Evolutionary conservation across 345 rosid species (phyloP), one percentile per base, ranked within the genome.

Genomic region (Salix koriyanagi): DNA sequence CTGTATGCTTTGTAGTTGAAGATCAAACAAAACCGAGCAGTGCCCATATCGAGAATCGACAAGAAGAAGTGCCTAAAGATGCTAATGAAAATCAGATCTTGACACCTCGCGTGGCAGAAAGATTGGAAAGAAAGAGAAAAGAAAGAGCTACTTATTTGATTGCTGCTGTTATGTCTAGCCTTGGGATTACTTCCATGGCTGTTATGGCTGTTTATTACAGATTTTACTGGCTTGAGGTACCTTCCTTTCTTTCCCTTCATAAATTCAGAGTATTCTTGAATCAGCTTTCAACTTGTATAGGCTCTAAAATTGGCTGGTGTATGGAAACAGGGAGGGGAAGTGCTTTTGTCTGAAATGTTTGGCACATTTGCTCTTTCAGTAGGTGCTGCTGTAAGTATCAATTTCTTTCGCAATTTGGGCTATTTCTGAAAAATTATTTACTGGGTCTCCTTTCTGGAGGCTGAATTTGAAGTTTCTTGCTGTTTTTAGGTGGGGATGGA

Each of bases 211-310:
- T 89, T 83, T 87, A 86, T 73, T 89, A 81, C 84, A 85, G 92
- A 67, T 90, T 90, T 81, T 84, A 86, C 15, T 87, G 90, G 91
- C 94, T 87, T 83, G 88, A 90, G 92, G 94, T 84, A 83, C 7
- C 26, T 30, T 65, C 18, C 42, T 70, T 39, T 9, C 12, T n/a
- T 11, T n/a, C 58, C 56, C 19, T 0, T 58, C 28, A 9, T 9
- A 58, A 58, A 3, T 23, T 4, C n/a, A 11, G 25, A 10, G 1
- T 58, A 58, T 23, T 25, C 64, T 58, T 1, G 1, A 25, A 58
- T 13, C 64, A 9, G 11, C 28, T 58, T 58, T 58, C 64, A 25
- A n/a, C 12, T n/a, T 58, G 64, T 58, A 52, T 52, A 18, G n/a
- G 10, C 42, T 65, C 26, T 30, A 0, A 41, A 37, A 52, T 18